A percentile compares a stretch with the other conserved stretches of the same genome.
These are phyloP conservation scores for Abrus precatorius DNA, from an alignment of 306 rosid genomes.

Conservation along the genomic window DNA sequence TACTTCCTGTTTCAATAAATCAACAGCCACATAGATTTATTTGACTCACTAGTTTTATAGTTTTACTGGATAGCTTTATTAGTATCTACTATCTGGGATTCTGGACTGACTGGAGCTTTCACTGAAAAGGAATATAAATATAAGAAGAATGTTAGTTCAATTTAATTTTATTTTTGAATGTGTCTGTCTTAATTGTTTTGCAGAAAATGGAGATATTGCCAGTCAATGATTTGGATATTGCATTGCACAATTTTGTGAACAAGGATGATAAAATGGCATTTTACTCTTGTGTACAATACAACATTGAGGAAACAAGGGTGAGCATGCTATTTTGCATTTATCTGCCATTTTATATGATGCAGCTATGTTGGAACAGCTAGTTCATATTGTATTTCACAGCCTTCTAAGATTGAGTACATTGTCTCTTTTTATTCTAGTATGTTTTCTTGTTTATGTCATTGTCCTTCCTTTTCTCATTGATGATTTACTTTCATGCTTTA, in stretches of 20 bases:
- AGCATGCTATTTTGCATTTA: slow-evolving; percentile 53
- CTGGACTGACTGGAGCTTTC: slow-evolving; percentile 34
- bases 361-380: slow-evolving; percentile 34
- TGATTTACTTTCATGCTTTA: slow-evolving; percentile 47
- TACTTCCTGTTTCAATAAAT: slow-evolving; percentile 30
- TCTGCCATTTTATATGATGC: slow-evolving; percentile 12
- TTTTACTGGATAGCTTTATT: slow-evolving; percentile 25
- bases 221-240: slow-evolving; percentile 93
- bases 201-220: slow-evolving; percentile 99
- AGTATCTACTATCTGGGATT: slow-evolving; percentile 25
- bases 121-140: slow-evolving; percentile 33
- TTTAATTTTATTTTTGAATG: slow-evolving; percentile 31
- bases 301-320: slow-evolving; percentile 92
- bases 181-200: slow-evolving; percentile 44
- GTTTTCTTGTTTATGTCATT: slow-evolving; percentile 14
- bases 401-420: slow-evolving; percentile 19
- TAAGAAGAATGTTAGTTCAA: slow-evolving; percentile 8
- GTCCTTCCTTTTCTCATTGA: slow-evolving; percentile 36
- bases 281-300: slow-evolving; percentile 76
- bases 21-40: slow-evolving; percentile 9
- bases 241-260: slow-evolving; percentile 88
- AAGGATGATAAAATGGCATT: slow-evolving; percentile 96
- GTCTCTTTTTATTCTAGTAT: slow-evolving; percentile 38
- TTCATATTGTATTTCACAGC: slow-evolving; percentile 21
- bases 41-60: slow-evolving; percentile 11